Evolutionary conservation across 352 stramenopile genomes (phyloP).

Genomic region (Phytophthora tentaculata): DNA sequence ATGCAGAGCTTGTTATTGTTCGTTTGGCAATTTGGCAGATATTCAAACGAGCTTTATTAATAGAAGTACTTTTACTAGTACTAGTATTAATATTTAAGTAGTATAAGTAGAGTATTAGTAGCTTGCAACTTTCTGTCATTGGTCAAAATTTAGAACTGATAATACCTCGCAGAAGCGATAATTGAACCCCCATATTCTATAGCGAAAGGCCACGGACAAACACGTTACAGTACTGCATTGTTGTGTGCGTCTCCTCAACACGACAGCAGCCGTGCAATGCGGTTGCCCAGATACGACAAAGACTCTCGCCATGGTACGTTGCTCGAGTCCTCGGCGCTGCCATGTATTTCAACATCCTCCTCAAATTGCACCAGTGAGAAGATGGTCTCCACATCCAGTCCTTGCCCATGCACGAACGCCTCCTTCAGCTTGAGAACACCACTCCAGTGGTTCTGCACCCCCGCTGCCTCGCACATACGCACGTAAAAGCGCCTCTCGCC

Average conservation of each 20-base stretch:
- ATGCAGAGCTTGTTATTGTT: too few relatives aligned
- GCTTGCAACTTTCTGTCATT: too few relatives aligned
- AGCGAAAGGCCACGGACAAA: constrained; percentile 19
- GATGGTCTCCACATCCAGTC: constrained; percentile 43
- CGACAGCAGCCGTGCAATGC: constrained; percentile 34
- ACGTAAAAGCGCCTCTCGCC: constrained; percentile 49
- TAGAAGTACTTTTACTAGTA: too few relatives aligned
- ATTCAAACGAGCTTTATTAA: too few relatives aligned
- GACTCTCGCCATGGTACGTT: constrained; percentile 36
- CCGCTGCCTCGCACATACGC: constrained; percentile 43
- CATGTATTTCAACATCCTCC: constrained; percentile 2
- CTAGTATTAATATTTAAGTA: too few relatives aligned
- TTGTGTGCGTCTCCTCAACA: too few relatives aligned
- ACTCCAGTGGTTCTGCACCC: constrained; percentile 48
- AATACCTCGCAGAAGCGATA: background rate
- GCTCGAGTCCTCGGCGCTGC: constrained; percentile 20
- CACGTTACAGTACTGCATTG: too few relatives aligned
- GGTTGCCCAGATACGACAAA: constrained; percentile 33
- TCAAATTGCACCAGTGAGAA: constrained; percentile 41
- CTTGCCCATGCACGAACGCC: constrained; percentile 44
- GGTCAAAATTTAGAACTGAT: background rate
- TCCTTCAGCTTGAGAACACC: constrained; percentile 46
- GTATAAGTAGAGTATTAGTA: too few relatives aligned
- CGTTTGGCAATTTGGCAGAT: too few relatives aligned
- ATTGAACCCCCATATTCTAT: background rate